phyloP scores from a whole-genome alignment of 108 stramenopile genomes.

The Nitzschia sp. region DNA sequence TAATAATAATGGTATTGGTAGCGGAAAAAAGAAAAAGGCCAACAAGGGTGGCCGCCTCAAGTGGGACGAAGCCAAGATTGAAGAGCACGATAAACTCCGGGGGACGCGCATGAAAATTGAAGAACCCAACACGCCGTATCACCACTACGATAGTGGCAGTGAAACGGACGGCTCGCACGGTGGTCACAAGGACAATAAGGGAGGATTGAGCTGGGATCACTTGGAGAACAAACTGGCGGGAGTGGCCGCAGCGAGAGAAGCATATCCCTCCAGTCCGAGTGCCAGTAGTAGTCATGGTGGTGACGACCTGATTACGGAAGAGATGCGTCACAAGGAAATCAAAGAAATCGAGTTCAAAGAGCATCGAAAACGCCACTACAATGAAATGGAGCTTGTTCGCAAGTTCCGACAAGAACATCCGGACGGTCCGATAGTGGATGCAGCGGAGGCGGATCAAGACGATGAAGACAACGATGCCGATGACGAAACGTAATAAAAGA shows the following conservation, averaged over 20 bases:
- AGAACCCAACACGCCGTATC: constrained; percentile 87
- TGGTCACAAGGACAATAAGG: constrained; percentile 35
- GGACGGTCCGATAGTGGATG: constrained; percentile 44
- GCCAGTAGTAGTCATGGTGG: constrained; percentile 29
- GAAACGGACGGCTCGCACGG: constrained; percentile 52
- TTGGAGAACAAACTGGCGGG: constrained; percentile 69
- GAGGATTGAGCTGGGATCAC: constrained; percentile 57
- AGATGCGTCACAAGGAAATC: constrained; percentile 46
- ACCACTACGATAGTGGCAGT: constrained; percentile 71
- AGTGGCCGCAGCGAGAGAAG: constrained; percentile 60
- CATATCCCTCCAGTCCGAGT: constrained; percentile 43
- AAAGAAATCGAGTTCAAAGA: constrained; percentile 61
- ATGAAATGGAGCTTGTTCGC: constrained; percentile 83
- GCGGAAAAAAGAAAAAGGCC: constrained; percentile 4
- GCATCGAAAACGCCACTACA: constrained; percentile 85
- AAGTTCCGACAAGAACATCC: constrained; percentile 70
- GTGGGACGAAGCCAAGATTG: constrained; percentile 87
- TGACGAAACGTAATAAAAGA: neutral
- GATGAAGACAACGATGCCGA: constrained; percentile 4
- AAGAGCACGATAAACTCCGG: constrained; percentile 83
- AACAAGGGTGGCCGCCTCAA: constrained; percentile 48
- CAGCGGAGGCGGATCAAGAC: constrained; percentile 51
- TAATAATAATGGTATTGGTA: too few relatives aligned
- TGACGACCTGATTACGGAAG: constrained; percentile 28
- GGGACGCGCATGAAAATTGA: constrained; percentile 91